phyloP scores from a whole-genome alignment of 202 grass and related monocot species.

The Cymbopogon flexuosus region DNA sequence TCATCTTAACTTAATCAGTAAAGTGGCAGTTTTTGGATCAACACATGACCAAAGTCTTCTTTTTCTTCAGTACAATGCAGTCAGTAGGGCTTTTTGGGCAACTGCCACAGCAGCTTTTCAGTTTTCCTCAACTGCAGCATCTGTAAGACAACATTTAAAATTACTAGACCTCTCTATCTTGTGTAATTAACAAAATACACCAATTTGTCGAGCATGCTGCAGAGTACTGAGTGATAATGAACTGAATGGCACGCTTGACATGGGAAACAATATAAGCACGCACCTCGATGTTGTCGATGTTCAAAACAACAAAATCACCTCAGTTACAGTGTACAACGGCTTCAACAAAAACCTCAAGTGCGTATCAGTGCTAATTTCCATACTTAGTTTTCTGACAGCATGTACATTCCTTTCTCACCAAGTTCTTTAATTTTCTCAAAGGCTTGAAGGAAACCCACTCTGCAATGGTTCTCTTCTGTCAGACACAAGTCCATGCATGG shows the following conservation, averaged over 20 bases:
- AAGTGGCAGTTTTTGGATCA: neutral
- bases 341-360: constrained; percentile 34
- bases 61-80: constrained; percentile 51
- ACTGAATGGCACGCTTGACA: constrained; percentile 64
- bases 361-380: constrained; percentile 16
- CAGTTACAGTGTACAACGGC: constrained; percentile 42
- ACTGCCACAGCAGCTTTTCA: constrained; percentile 61
- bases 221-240: constrained; percentile 62
- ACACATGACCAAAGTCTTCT: neutral
- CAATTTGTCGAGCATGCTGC: constrained; percentile 22
- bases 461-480: constrained; percentile 40
- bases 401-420: neutral
- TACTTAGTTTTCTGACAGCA: constrained; percentile 4
- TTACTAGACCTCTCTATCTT: neutral
- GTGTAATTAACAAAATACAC: neutral
- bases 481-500: constrained; percentile 28
- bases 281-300: constrained; percentile 35
- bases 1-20: neutral
- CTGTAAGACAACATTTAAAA: constrained; percentile 52
- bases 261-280: constrained; percentile 41
- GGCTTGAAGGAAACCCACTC: constrained; percentile 71
- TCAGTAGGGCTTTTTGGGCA: constrained; percentile 57
- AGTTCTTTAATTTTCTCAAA: constrained; percentile 21
- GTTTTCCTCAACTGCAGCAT: constrained; percentile 29
- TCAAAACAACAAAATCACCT: constrained; percentile 43